Percentiles rank a stretch among this genome's conserved stretches.
phyloP scores from a whole-genome alignment of 495 filamentous ascomycete genomes.

The Tuber microsphaerosporum region DNA sequence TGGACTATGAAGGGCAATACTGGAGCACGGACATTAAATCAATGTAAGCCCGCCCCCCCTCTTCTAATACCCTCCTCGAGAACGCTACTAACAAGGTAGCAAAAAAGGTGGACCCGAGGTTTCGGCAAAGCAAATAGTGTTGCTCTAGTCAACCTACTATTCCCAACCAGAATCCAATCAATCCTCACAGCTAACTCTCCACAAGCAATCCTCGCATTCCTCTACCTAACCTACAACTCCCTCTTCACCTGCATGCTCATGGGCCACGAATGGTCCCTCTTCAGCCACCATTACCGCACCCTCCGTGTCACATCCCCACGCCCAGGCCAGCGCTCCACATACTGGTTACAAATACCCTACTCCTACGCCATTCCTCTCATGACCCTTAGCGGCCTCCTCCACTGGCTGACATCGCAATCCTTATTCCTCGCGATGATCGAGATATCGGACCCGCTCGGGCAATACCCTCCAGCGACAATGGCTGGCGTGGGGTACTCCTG shows the following conservation, averaged over 20 bases:
- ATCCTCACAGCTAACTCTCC: constrained; percentile 40
- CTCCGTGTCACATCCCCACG: constrained; percentile 39
- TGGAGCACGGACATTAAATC: neutral
- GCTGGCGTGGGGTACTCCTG: constrained; percentile 4
- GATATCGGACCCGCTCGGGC: constrained; percentile 43
- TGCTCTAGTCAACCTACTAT: constrained; percentile 6
- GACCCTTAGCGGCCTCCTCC: too few species aligned
- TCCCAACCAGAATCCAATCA: constrained; percentile 28
- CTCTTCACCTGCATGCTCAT: neutral
- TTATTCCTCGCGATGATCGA: constrained; percentile 35
- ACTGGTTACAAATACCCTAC: constrained; percentile 42
- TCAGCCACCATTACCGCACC: too few species aligned
- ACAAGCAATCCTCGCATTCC: constrained; percentile 45
- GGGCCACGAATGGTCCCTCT: too few species aligned
- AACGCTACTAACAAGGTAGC: neutral
- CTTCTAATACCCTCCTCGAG: neutral
- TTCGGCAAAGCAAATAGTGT: constrained; percentile 8
- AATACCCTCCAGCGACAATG: neutral
- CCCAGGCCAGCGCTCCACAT: constrained; percentile 43
- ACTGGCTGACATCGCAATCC: constrained; percentile 18
- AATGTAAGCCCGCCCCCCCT: neutral
- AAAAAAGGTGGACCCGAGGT: constrained; percentile 7
- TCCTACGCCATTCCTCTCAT: too few species aligned
- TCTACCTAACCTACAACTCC: constrained; percentile 46
- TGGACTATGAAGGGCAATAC: neutral